Evolutionary conservation across 208 protist species (phyloP), one percentile per base, ranked within the genome.

Genomic region (Leishmania mexicana): DNA sequence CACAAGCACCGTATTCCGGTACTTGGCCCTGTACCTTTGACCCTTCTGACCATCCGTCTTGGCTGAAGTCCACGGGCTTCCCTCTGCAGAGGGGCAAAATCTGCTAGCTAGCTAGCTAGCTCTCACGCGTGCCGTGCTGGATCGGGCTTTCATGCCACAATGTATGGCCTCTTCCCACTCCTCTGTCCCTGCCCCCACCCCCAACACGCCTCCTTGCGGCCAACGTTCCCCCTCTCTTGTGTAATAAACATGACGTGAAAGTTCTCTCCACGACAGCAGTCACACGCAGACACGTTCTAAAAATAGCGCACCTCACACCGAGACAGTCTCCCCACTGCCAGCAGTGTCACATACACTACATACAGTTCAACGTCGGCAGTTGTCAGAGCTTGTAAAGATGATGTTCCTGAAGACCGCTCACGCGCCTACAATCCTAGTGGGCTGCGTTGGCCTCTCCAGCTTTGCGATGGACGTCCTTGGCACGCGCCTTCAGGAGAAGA

Each of bases 361-460:
- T 28, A 64, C 8, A 24, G 17, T 40, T 6, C 67, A 47, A 72
- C 5, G 28, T 17, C 8, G 1, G 11, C 40, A 47, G 24, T 31
- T 28, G 1, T 65, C 35, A 72, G 28, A 21, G 35, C n/a, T 31
- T 35, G 38, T 68, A 31, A 31, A 31, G 54, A 76, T 73, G 57
- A 68, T 80, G 40, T 80, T 57, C 2, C n/a, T 85, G 31, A 82
- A 81, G 74, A 62, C 64, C 40, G 58, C 78, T 10, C 75, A 86
- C 53, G 80, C 87, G 7, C 86, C 85, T 31, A 80, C 83, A 42
- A 71, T 85, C n/a, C 49, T 88, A 3, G 87, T 87, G 8, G 86
- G 87, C 75, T 62, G 71, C 58, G 53, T 90, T 21, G 89, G 89
- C 35, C 81, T 74, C 21, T 89, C 81, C 58, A 83, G 83, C 79